Evolutionary conservation across 2,329 filamentous ascomycete genomes (phyloP), one percentile per base, ranked within the genome.

Genomic region (Hymenoscyphus scutula): DNA sequence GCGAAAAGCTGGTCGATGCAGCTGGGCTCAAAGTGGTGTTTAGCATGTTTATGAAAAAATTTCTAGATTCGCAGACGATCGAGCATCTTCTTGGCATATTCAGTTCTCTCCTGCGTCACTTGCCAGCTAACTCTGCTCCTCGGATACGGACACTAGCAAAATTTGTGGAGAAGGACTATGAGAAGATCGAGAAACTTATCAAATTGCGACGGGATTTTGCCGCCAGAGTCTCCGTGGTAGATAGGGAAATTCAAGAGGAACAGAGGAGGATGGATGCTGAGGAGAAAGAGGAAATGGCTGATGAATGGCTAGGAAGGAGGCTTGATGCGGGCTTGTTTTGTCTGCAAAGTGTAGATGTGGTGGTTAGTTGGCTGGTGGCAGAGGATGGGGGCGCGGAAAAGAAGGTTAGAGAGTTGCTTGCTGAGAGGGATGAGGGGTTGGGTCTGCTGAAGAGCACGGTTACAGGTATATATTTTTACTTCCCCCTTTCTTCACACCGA

Each of bases 151-250:
- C 89, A 0, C 82, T 98, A 3, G 94, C 93, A 56, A 99, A 99
- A 73, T 98, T 98, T 71, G 89, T 97, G 19, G 95, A 99, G 75
- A 96, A 92, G 73, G 88, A 97, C 67, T 97, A 96, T 74, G 91
- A 89, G 68, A 98, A 98, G 80, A 85, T 92, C 41, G 78, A 74
- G 5, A 91, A 88, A 73, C 80, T 98, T 4, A 75, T 96, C 38
- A 80, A 83, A 64, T 76, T 97, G 56, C 84, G 93, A 48, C 79
- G 85, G 56, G 89, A 90, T 13, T 96, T 92, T 73, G 83, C 84
- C 0, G 78, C 81, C 0, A 82, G 84, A 17, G 76, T 96, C 1
- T 78, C 77, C 0, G 78, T 81, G 0, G 86, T 91, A 0, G 89
- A 93, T 58, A 77, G 81, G 58, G 78, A 82, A 58, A 88, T 93